Evolutionary conservation across 2,329 filamentous ascomycete species (phyloP), one percentile per base, ranked within the genome.

Genomic region (Cordyceps cateniannulata): DNA sequence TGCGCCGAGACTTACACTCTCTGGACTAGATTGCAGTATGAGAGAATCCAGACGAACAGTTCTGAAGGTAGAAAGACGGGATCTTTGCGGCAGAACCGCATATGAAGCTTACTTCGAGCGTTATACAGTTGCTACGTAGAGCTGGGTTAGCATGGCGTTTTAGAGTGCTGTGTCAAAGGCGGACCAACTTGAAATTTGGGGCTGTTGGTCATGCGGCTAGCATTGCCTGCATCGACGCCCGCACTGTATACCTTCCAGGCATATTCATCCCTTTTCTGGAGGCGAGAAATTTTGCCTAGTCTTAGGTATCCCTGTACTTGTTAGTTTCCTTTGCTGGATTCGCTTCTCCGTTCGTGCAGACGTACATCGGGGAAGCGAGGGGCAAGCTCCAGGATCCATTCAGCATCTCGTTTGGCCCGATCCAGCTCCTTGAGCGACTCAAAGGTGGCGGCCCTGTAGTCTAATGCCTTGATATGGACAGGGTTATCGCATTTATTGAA

Each of bases 321-420:
- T 67, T 27, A 66, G 62, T 45, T 35, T 25, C 1, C 22, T 22
- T 14, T 5, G n/a, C n/a, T n/a, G n/a, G n/a, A n/a, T 18, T 27
- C 25, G 16, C 10, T 22, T 10, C 35, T 6, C 9, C n/a, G 22
- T 38, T 49, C 32, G 10, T 14, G 25, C 42, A 4, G 6, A 9
- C 71, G 42, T 66, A 77, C 76, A 64, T 78, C 75, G 18, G 76
- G 70, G 1, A 73, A 66, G 40, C 70, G 68, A 24, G 76, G 76
- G 6, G 76, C 73, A 47, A 78, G 69, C 59, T 77, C 74, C 20
- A 78, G 63, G 24, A 78, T 71, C 75, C 76, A 78, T 65, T 75
- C 73, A 9, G 76, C 76, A 59, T 78, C 76, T 38, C 64, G 69
- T 62, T 67, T 70, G 16, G 76, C 76, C 25, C 72, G 71, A 5